phyloP scores from a whole-genome alignment of 495 filamentous ascomycete species.

The Rostrohypoxylon terebratum region DNA sequence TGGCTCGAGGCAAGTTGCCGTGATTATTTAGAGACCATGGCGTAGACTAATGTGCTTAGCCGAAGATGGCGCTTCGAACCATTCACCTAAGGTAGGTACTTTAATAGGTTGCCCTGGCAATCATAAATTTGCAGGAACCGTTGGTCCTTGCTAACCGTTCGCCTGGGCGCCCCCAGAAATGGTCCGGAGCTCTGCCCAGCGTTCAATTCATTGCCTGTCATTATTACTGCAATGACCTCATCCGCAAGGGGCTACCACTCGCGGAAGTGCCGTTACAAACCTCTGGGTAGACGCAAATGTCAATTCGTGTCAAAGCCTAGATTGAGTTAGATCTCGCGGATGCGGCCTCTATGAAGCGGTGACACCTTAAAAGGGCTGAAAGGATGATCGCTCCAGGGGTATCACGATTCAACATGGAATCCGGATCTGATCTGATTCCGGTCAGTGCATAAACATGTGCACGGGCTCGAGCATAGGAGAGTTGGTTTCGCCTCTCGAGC shows the following conservation, averaged over 20 bases:
- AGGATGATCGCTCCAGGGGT: conserved; percentile 40
- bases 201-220: neutral
- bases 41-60: conserved; percentile 17
- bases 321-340: conserved; percentile 34
- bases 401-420: conserved; percentile 1
- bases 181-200: neutral
- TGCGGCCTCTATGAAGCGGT: conserved; percentile 21
- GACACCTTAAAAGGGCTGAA: conserved; percentile 14
- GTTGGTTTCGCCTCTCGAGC: conserved; percentile 18
- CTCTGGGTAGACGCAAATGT: neutral
- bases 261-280: conserved; percentile 4
- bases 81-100: neutral
- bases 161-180: neutral
- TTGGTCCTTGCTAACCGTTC: conserved; percentile 28
- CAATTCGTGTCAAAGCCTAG: conserved; percentile 12
- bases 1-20: conserved; percentile 35
- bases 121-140: conserved; percentile 23
- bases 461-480: conserved; percentile 15
- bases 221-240: neutral
- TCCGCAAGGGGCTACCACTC: neutral
- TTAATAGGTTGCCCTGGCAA: conserved; percentile 1
- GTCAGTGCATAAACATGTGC: conserved; percentile 22
- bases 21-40: conserved; percentile 15
- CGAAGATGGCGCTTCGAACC: conserved; percentile 9
- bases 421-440: conserved; percentile 30